phyloP scores from a whole-genome alignment of 2,329 filamentous ascomycete species.

The Penicillium palitans region DNA sequence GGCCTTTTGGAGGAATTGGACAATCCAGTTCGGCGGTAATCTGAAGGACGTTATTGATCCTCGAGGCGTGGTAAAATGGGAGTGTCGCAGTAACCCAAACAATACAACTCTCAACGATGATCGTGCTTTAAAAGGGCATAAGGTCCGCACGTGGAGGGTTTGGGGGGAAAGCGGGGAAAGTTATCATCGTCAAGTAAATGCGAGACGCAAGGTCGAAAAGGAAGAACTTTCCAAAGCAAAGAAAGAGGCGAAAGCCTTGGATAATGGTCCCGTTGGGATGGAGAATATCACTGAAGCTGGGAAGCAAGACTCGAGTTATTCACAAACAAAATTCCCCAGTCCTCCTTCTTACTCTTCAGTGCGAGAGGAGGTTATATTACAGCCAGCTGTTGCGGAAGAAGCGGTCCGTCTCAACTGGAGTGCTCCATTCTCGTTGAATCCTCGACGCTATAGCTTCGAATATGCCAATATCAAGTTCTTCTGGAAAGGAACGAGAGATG shows the following conservation, averaged over 20 bases:
- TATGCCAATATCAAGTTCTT: conserved; percentile 13
- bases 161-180: conserved; percentile 17
- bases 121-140: conserved; percentile 14
- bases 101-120: conserved; percentile 8
- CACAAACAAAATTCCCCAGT: not conserved
- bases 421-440: conserved; percentile 1
- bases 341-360: not conserved
- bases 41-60: conserved; percentile 13
- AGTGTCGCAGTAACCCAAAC: conserved; percentile 10
- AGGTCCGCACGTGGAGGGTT: conserved; percentile 15
- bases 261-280: not conserved
- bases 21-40: conserved; percentile 11
- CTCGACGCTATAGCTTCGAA: conserved; percentile 11
- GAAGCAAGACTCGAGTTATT: not conserved
- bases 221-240: not conserved
- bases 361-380: not conserved
- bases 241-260: not conserved
- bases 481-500: not conserved
- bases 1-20: conserved; percentile 14
- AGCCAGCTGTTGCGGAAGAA: conserved; percentile 6
- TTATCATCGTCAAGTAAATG: conserved; percentile 15
- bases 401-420: conserved; percentile 7
- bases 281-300: not conserved
- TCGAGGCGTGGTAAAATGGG: conserved; percentile 15
- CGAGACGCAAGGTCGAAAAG: conserved; percentile 1